These are phyloP conservation scores for Aspergillus avenaceus DNA, from an alignment of 495 filamentous ascomycete species.

Conservation along the genomic window DNA sequence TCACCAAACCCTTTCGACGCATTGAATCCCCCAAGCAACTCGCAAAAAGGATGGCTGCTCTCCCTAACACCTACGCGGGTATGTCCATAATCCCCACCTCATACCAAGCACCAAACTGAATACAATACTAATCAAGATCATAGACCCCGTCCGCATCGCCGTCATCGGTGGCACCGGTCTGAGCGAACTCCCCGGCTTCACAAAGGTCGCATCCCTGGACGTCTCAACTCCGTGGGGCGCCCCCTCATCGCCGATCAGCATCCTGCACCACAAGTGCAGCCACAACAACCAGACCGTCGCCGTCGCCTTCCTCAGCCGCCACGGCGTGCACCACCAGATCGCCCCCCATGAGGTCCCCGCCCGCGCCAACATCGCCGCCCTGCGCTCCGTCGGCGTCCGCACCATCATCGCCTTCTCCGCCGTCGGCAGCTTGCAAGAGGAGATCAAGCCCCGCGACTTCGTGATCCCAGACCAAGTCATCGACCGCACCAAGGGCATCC, in stretches of 20 bases:
- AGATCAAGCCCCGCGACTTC: conserved; percentile 93
- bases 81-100: conserved; percentile 9
- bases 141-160: conserved; percentile 81
- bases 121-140: conserved; percentile 3
- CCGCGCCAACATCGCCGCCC: conserved; percentile 92
- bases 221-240: conserved; percentile 84
- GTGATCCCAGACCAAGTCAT: conserved; percentile 94
- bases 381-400: conserved; percentile 83
- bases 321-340: conserved; percentile 81
- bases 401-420: conserved; percentile 91
- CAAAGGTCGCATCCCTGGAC: conserved; percentile 69
- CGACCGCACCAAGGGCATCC: conserved; percentile 91
- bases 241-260: conserved; percentile 84
- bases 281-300: conserved; percentile 54
- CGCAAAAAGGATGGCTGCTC: conserved; percentile 48
- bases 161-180: conserved; percentile 97
- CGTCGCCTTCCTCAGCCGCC: conserved; percentile 90
- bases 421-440: conserved; percentile 86
- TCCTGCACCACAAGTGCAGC: conserved; percentile 75
- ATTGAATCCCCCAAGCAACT: conserved; percentile 35
- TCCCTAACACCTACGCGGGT: conserved; percentile 55
- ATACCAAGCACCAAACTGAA: background rate
- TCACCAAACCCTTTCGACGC: conserved; percentile 26
- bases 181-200: conserved; percentile 66
- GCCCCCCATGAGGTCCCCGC: conserved; percentile 88